These are phyloP conservation scores for Tetrahymena malaccensis DNA, from an alignment of 73 alveolate species.

Conservation along the genomic window DNA sequence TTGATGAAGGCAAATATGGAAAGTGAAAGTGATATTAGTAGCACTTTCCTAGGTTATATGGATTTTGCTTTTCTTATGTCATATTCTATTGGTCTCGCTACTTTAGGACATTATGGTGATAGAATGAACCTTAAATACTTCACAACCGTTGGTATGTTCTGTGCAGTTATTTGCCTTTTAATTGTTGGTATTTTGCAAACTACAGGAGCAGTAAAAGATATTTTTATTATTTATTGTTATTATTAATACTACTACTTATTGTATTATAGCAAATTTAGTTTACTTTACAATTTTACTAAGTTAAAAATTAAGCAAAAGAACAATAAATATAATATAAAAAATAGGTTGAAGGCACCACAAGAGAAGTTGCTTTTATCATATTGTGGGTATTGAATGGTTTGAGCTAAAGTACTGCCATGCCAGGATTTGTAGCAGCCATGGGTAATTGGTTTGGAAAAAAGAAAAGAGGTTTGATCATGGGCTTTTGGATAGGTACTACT, in stretches of 20 bases:
- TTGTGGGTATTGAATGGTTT: conserved; percentile 14
- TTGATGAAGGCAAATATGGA: background rate
- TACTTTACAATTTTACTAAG: background rate
- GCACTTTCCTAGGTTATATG: background rate
- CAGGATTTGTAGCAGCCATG: conserved; percentile 22
- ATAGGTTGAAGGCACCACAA: background rate
- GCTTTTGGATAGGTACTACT: conserved; percentile 27
- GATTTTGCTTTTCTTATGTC: conserved; percentile 22
- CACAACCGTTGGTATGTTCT: conserved; percentile 2
- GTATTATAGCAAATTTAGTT: background rate
- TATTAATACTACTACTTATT: background rate
- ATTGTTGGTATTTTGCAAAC: conserved; percentile 1
- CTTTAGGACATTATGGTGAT: conserved; percentile 11
- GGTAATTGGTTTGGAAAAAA: conserved; percentile 36
- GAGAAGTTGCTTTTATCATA: background rate
- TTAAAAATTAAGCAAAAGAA: background rate
- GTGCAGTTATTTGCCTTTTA: background rate
- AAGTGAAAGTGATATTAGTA: background rate
- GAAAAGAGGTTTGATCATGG: conserved; percentile 25
- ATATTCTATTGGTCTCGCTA: conserved; percentile 19
- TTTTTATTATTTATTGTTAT: background rate
- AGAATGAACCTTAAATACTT: conserved; percentile 7
- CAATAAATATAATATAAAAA: background rate
- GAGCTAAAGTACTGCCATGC: conserved; percentile 2
- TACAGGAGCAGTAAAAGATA: background rate